phyloP scores from a whole-genome alignment of 2,329 filamentous ascomycete species.

The Elsinoe necatrix region DNA sequence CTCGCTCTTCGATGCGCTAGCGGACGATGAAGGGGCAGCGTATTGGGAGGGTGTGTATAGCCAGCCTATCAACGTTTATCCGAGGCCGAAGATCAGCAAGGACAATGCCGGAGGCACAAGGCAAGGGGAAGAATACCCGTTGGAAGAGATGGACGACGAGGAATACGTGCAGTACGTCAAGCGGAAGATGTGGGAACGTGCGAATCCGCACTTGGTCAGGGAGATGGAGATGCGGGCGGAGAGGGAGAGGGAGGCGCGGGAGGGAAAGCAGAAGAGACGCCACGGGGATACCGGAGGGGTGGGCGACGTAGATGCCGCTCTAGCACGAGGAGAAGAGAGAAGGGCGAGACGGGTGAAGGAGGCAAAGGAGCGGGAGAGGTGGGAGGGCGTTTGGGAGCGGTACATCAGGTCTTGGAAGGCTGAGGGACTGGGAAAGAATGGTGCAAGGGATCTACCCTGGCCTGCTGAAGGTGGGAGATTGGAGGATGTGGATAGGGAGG shows the following conservation, averaged over 20 bases:
- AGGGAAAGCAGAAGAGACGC: constrained; percentile 30
- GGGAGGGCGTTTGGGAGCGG: constrained; percentile 54
- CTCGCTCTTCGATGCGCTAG: constrained; percentile 92
- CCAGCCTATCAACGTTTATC: constrained; percentile 80
- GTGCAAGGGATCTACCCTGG: constrained; percentile 52
- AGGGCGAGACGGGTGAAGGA: constrained; percentile 25
- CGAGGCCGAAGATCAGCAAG: constrained; percentile 49
- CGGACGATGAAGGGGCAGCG: constrained; percentile 84
- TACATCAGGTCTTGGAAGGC: constrained; percentile 47
- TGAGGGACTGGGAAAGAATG: constrained; percentile 23
- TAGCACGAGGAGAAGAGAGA: constrained; percentile 49
- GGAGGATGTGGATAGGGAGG: constrained; percentile 48
- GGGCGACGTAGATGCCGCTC: constrained; percentile 54
- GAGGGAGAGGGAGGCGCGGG: constrained; percentile 34
- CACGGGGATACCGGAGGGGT: constrained; percentile 27
- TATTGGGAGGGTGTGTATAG: constrained; percentile 98
- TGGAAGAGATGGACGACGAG: constrained; percentile 86
- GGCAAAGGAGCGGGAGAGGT: constrained; percentile 31
- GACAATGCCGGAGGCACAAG: constrained; percentile 31
- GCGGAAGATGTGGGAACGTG: constrained; percentile 90
- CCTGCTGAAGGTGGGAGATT: constrained; percentile 57
- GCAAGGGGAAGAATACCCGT: constrained; percentile 38
- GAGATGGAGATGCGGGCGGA: constrained; percentile 58
- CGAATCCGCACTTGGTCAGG: constrained; percentile 71
- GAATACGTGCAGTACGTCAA: constrained; percentile 84